Conservation (phyloP, 805 yeast species). For the Yarrowia yakushimensis region DNA sequence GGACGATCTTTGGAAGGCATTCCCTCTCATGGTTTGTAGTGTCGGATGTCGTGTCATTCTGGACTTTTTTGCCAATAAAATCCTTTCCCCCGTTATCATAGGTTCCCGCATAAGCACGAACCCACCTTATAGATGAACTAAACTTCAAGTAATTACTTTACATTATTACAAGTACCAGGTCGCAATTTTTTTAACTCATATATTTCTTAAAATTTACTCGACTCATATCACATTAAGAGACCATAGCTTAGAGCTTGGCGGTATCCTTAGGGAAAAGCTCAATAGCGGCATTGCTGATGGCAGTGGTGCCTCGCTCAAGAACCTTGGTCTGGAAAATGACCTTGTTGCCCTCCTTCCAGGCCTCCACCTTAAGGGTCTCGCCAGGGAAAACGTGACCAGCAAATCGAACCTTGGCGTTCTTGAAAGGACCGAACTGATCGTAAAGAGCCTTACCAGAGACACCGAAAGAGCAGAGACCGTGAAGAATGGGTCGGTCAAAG, state of each 20-base stretch:
- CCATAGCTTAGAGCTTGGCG: constrained; percentile 12
- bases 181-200: background rate
- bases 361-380: constrained; percentile 72
- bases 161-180: too few relatives aligned
- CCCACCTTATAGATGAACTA: too few relatives aligned
- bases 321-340: constrained; percentile 79
- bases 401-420: constrained; percentile 85
- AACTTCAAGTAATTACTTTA: too few relatives aligned
- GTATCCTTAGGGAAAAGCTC: constrained; percentile 44
- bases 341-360: constrained; percentile 76
- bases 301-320: constrained; percentile 71
- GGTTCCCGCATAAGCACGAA: too few relatives aligned
- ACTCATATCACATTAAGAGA: background rate
- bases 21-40: too few relatives aligned
- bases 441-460: constrained; percentile 68
- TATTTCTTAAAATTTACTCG: background rate
- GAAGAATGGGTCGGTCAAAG: constrained; percentile 82
- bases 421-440: constrained; percentile 76
- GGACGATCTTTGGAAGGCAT: too few relatives aligned
- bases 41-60: too few relatives aligned
- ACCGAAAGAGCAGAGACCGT: constrained; percentile 88
- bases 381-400: constrained; percentile 94
- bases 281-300: constrained; percentile 83
- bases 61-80: too few relatives aligned
- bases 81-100: too few relatives aligned